Conservation (phyloP, 768 basidiomycete genomes). For the Leccinellum albellum region DNA sequence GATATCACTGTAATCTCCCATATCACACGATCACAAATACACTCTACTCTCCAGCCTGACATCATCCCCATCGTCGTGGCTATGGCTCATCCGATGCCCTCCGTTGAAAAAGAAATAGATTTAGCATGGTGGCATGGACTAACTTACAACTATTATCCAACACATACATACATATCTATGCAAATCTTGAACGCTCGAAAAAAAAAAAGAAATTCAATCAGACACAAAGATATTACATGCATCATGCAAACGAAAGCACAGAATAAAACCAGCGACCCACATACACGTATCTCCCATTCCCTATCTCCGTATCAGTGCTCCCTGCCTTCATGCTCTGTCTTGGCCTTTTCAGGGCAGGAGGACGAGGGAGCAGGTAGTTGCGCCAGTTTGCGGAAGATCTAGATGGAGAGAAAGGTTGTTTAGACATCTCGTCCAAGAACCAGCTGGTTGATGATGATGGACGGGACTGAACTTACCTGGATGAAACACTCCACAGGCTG, state of each 20-base stretch:
- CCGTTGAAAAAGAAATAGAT: neutral
- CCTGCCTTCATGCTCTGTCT: neutral
- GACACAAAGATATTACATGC: neutral
- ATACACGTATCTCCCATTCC: no score
- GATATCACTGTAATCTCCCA: no score
- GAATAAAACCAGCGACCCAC: neutral
- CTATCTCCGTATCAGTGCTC: neutral
- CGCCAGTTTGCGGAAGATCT: constrained; percentile 32
- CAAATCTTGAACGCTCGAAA: no score
- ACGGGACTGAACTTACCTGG: constrained; percentile 24
- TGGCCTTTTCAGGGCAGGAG: neutral
- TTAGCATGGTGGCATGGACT: neutral
- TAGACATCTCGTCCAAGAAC: neutral
- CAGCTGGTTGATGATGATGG: neutral
- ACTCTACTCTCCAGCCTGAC: no score
- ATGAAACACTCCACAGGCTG: constrained; percentile 40
- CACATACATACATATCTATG: neutral
- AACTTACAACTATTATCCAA: neutral
- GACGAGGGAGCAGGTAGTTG: constrained; percentile 7
- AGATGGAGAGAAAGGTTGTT: neutral
- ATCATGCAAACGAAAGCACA: neutral
- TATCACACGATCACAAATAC: no score
- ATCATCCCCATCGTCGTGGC: no score
- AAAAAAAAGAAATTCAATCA: neutral
- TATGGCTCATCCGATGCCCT: neutral